A percentile compares a stretch with the other conserved stretches of the same genome.
Evolutionary conservation across 2,329 filamentous ascomycete genomes (phyloP).

Genomic region (Claviceps spartinae): DNA sequence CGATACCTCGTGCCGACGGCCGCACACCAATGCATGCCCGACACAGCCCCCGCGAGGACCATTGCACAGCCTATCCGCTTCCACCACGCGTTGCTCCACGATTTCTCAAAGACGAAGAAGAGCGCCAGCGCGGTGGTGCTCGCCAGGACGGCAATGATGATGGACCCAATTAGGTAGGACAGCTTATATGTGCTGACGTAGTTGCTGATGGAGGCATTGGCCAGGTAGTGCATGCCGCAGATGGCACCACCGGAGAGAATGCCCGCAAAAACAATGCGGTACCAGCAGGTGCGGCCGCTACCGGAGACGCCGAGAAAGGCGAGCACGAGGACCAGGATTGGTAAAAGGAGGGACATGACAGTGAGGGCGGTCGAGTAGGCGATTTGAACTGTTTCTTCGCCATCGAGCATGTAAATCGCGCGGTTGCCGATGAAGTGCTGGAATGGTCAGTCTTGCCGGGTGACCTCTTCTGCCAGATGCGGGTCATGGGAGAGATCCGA

Average conservation of each 20-base stretch:
- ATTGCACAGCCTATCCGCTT: constrained; percentile 53
- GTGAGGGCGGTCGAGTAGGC: constrained; percentile 60
- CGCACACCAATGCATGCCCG: constrained; percentile 77
- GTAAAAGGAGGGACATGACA: constrained; percentile 62
- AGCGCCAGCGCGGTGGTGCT: constrained; percentile 55
- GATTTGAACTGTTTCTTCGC: constrained; percentile 50
- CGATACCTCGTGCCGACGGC: constrained; percentile 55
- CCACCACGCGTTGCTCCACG: constrained; percentile 69
- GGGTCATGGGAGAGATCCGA: too few relatives aligned
- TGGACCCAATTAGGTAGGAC: constrained; percentile 50
- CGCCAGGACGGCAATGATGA: constrained; percentile 56
- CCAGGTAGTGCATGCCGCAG: constrained; percentile 75
- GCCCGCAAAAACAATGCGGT: constrained; percentile 48
- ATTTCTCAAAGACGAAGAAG: constrained; percentile 63
- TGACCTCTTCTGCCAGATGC: too few relatives aligned
- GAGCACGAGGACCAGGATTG: constrained; percentile 55
- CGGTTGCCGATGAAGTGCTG: constrained; percentile 54
- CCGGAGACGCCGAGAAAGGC: constrained; percentile 61
- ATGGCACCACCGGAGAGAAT: constrained; percentile 60
- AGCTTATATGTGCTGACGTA: constrained; percentile 50
- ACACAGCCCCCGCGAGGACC: constrained; percentile 60
- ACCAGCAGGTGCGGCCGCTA: constrained; percentile 39
- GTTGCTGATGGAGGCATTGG: constrained; percentile 66
- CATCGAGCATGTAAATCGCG: constrained; percentile 56
- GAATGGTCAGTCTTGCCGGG: neutral